A percentile compares a stretch with the other conserved stretches of the same genome.
Evolutionary conservation across 1,284 basidiomycete genomes (phyloP).

Genomic region (Ceratobasidium sp.): DNA sequence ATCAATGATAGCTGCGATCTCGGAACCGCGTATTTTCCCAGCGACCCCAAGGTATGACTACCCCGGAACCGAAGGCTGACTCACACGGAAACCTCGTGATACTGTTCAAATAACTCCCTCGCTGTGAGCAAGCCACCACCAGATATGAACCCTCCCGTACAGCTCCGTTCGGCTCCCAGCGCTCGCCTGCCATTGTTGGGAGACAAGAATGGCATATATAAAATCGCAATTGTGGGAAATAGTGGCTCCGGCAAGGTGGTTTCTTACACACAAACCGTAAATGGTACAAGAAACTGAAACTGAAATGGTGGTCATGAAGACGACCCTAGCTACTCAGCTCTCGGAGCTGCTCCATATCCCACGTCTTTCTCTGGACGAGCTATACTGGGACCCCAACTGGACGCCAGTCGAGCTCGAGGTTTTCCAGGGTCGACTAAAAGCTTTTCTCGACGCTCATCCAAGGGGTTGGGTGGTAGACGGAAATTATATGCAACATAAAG

Average conservation of each 20-base stretch:
- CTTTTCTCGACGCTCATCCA: slow-evolving; percentile 15
- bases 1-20: too few species aligned
- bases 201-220: slow-evolving; percentile 14
- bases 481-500: slow-evolving; percentile 1
- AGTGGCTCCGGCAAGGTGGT: slow-evolving; percentile 29
- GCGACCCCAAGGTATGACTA: not conserved
- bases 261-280: not conserved
- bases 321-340: slow-evolving; percentile 9
- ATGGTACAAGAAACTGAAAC: not conserved
- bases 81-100: not conserved
- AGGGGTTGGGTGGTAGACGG: slow-evolving; percentile 28
- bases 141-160: not conserved
- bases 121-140: not conserved
- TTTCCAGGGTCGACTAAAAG: slow-evolving; percentile 2
- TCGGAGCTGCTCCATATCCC: slow-evolving; percentile 12
- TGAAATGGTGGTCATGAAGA: not conserved
- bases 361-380: slow-evolving; percentile 20
- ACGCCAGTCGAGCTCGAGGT: not conserved
- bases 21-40: not conserved
- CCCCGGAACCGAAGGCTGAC: not conserved
- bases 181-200: slow-evolving; percentile 17
- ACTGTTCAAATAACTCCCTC: not conserved
- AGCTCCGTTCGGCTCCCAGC: not conserved
- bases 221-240: slow-evolving; percentile 17
- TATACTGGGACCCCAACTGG: slow-evolving; percentile 25